Base-by-base conservation (phyloP, 2,329 filamentous ascomycete genomes). In the Aspergillus sclerotialis region DNA sequence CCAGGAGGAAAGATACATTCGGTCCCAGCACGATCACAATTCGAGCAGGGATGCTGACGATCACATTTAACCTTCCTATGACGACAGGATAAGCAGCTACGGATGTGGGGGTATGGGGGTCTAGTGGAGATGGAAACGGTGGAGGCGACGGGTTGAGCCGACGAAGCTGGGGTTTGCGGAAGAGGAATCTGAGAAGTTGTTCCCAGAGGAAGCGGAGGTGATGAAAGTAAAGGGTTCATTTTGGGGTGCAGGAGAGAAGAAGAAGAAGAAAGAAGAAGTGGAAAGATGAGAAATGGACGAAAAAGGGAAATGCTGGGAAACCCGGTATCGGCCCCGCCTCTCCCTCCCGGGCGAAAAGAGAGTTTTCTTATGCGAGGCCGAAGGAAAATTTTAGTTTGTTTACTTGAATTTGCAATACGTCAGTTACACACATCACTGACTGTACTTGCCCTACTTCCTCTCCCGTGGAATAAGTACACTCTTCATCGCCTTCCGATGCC, bases 11-110 rank as follows among this genome's bases (percentile, higher is more conserved):
- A 67, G 9, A 47, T 45, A 36, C 65, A 68, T 40, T 58, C 45
- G 7, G 45, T 41, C 6, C 47, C 44, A 1, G 61, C 48, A 33
- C 61, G 67, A 12, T 48, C 30, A 37, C 69, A 72, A 35, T 65
- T 68, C 7, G 56, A 55, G 35, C 68, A 72, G 0, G 68, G 66
- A 5, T 48, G 44, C 6, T 40, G 43, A 12, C 60, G 59, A 42
- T 70, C 59, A 40, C 67, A 70, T 36, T 60, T 66, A 31, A 67
- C 46, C 39, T 67, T 67, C 8, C 62, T 54, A 28, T 56, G 52
- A 17, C 60, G 53, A 40, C 63, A 67, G 2, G 49, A 42, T 9
- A 53, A 36, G 42, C 62, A 65, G 23, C 39, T 44, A 21, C 39
- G 42, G 14, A 33, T 26, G 14, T 25, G 28, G 28, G 28, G 16